Base-by-base conservation (phyloP, 164 flowering plant genomes). In the Nymphaea thermarum region DNA sequence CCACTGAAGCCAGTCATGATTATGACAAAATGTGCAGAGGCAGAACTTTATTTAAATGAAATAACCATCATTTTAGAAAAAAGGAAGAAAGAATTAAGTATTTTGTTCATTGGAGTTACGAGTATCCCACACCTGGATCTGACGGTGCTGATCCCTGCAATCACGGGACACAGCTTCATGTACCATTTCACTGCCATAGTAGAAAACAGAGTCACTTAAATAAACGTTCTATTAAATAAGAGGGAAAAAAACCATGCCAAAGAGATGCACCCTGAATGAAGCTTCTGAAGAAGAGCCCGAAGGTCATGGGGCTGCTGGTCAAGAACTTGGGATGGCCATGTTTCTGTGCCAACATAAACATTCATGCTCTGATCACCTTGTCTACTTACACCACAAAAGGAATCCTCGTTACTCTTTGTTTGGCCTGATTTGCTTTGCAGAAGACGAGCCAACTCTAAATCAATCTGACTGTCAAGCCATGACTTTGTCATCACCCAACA, bases 401-500 rank as follows among this genome's bases (percentile, higher is more conserved):
- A 79, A 73, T 86, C 93, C 70, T 73, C 84, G 76, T 70, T 78
- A 72, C 73, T 83, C 78, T 82, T 89, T 41, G 85, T 69, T 53
- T 80, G 80, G 66, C 82, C 88, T 65, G 68, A 66, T 72, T 84
- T 79, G 10, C 84, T 87, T 62, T 89, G 92, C 65, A 80, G 87
- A 72, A 80, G 68, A 60, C 75, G 81, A 42, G 88, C 83, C 67
- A 95, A 72, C 76, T 88, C 92, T 72, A 90, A 68, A 77, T 95
- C 98, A 70, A 95, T 87, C 79, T 85, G 91, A 66, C 84, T 77
- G 78, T 90, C 93, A 68, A 95, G 90, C 98, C 97, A 95, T 45
- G 99, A 90, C 74, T 90, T 92, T 72, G 91, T 86, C 89, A 95
- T 83, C 69, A 96, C 99, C 99, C 99, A 95, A 81, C 99, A 95